Conservation (phyloP, 2,329 filamentous ascomycete species). For the Trichoderma sp. region DNA sequence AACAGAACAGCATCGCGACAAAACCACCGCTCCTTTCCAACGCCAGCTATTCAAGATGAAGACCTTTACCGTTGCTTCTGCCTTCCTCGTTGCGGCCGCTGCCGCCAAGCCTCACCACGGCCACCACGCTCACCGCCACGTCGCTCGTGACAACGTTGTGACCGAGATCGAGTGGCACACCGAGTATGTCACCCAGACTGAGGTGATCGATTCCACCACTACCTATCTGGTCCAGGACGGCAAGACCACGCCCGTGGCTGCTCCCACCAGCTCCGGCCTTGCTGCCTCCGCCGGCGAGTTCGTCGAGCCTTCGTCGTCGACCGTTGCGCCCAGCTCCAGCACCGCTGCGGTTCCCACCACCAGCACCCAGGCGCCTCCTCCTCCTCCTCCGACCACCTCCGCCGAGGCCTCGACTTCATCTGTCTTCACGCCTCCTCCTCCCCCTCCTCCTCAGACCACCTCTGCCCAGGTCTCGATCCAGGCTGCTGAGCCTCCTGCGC, state of each 20-base stretch:
- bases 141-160: constrained; percentile 41
- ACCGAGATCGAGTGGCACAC: constrained; percentile 56
- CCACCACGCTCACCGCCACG: constrained; percentile 43
- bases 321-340: constrained; percentile 28
- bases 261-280: constrained; percentile 30
- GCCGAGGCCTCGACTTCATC: constrained; percentile 17
- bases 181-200: constrained; percentile 49
- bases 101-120: constrained; percentile 53
- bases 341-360: constrained; percentile 31
- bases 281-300: constrained; percentile 35
- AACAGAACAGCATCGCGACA: constrained; percentile 18
- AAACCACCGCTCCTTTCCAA: constrained; percentile 1
- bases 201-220: constrained; percentile 51
- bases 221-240: constrained; percentile 48
- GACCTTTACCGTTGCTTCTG: constrained; percentile 38
- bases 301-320: constrained; percentile 33
- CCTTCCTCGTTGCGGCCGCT: constrained; percentile 44
- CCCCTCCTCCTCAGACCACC: constrained; percentile 33
- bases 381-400: constrained; percentile 26
- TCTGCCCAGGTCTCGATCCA: constrained; percentile 27
- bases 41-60: constrained; percentile 44
- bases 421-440: constrained; percentile 30
- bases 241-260: constrained; percentile 29
- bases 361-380: constrained; percentile 33
- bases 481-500: constrained; percentile 25